Evolutionary conservation across 2,329 filamentous ascomycete genomes (phyloP), one percentile per base, ranked within the genome.

Genomic region (Didymella sp.): DNA sequence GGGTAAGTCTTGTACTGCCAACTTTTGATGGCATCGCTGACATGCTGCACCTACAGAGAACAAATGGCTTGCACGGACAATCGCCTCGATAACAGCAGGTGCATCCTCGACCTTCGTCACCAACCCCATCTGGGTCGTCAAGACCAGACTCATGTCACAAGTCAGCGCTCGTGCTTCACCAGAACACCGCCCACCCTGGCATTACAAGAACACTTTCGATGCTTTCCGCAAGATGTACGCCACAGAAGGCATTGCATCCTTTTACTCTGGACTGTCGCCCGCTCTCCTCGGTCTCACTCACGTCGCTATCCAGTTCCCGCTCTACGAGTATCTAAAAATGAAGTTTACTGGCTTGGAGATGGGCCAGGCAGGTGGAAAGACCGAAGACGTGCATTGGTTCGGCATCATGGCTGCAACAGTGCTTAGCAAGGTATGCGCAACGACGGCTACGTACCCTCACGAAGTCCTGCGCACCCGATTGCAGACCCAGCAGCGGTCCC

Each of bases 121-220:
- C 22, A 99, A 98, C 76, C 95, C 95, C 0, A 99, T 99, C 59
- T 99, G 95, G 95, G 95, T 99, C 33, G 96, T 99, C 80, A 99
- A 99, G 79, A 99, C 95, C 45, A 85, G 95, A 65, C 85, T 99
- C 67, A 98, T 98, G 95, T 96, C 95, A 33, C 95, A 98, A 79
- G 89, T 87, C 21, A 87, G 85, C 63, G 76, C 81, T 33, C 82
- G 79, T 59, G 80, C 84, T 62, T 82, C 78, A 28, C 81, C 78
- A 70, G 77, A 78, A 53, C 79, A 86, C 48, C 84, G 87, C 52
- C 84, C 87, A n/a, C 89, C 89, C 27, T 98, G 93, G 92, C 90
- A 97, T 73, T 99, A 99, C 77, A 86, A 83, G 64, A 92, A 88
- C 56, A 98, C 95, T 1, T 80, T 92, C 51, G 95, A 99, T 78